phyloP scores from a whole-genome alignment of 495 filamentous ascomycete species.

The Lasiosphaeriaceae sp. region DNA sequence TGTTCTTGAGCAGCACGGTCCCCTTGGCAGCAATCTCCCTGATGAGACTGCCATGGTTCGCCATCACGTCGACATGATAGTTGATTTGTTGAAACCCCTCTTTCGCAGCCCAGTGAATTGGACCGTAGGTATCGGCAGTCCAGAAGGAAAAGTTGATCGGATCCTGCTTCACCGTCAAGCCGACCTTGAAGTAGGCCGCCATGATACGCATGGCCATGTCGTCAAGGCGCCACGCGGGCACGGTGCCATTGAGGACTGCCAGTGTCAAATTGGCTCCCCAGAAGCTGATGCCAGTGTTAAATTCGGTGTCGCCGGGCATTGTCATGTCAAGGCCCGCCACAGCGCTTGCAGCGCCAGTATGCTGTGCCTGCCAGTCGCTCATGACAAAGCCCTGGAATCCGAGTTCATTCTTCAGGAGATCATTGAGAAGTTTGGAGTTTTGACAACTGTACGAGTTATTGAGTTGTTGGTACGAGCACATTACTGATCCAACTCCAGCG shows the following conservation, averaged over 20 bases:
- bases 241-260: constrained; percentile 82
- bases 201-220: constrained; percentile 94
- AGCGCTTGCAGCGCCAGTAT: constrained; percentile 72
- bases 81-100: constrained; percentile 70
- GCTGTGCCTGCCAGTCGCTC: constrained; percentile 87
- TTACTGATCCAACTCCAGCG: constrained; percentile 72
- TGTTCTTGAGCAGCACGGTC: constrained; percentile 88
- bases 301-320: constrained; percentile 85
- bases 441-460: constrained; percentile 85
- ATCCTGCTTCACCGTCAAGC: constrained; percentile 56
- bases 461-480: constrained; percentile 93
- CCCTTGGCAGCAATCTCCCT: constrained; percentile 70
- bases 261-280: constrained; percentile 85
- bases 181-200: constrained; percentile 89
- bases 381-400: constrained; percentile 94
- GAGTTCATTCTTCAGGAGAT: constrained; percentile 83
- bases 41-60: constrained; percentile 66
- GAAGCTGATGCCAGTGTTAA: constrained; percentile 68
- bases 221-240: constrained; percentile 87
- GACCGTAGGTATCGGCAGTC: constrained; percentile 72
- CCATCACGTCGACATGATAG: constrained; percentile 77
- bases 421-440: constrained; percentile 77
- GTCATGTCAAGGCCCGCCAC: constrained; percentile 90
- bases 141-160: constrained; percentile 87
- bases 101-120: constrained; percentile 55